Evolutionary conservation across 2,329 filamentous ascomycete genomes (phyloP), one percentile per base, ranked within the genome.

Genomic region (Colletotrichum tanaceti): DNA sequence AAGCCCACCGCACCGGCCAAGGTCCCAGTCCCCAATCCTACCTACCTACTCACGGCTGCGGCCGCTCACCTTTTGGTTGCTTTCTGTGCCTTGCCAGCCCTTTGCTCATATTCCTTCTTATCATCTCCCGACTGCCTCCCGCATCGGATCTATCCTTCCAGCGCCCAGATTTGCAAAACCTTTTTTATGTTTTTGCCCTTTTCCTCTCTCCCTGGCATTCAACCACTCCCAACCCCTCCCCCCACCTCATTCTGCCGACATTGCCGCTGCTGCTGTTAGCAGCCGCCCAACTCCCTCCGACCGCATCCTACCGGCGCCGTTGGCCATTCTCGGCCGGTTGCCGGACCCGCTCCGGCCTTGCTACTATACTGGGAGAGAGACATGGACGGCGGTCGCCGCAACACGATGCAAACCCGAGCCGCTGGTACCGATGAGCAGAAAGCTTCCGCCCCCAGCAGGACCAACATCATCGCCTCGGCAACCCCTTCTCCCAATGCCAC

Each of bases 271-370:
- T 68, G 9, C 44, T 39, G 58, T 47, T 39, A 53, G 44, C 58
- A 58, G 58, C 52, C 67, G 53, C 39, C 63, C 39, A 53, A 14
- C 52, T 43, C 39, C 28, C 20, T 50, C 58, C 41, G 63, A 38
- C 28, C 63, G 35, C 57, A 18, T 61, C 14, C 62, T 38, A 14
- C 62, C 49, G 59, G 58, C 54, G 43, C 65, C 44, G 54, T 62
- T 69, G 53, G 65, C 59, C 59, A 38, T 39, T 52, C 61, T 24
- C 55, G 54, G 65, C 59, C 55, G 58, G 58, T 61, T 55, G 65
- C 68, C 65, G 68, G 68, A 60, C 68, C 68, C 68, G 68, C 68
- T 47, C 63, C 63, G 68, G 52, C 41, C 28, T 69, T 55, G 65
- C 66, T 52, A 46, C 22, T 28, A 52, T 10, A 35, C 32, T 35